Evolutionary conservation across 371 early-diverging fungal genomes (phyloP).

Genomic region (Basidiobolus meristosporus): DNA sequence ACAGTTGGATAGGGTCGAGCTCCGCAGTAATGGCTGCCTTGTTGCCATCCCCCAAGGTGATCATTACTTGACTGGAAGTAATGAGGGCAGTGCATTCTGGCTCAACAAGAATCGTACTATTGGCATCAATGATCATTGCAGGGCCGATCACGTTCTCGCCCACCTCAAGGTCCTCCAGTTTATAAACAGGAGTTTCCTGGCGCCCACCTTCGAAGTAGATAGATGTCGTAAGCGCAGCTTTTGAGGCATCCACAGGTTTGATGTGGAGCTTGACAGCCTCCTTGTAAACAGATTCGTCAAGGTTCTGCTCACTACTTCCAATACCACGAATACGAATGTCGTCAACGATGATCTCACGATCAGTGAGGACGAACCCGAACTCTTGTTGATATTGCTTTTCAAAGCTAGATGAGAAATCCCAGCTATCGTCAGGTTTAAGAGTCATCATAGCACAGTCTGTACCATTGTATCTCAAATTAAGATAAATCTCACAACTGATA

Average conservation of each 20-base stretch:
- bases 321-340: slow-evolving; percentile 83
- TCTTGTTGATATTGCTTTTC: slow-evolving; percentile 55
- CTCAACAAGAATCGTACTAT: slow-evolving; percentile 74
- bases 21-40: slow-evolving; percentile 17
- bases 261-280: slow-evolving; percentile 17
- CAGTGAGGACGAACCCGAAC: slow-evolving; percentile 78
- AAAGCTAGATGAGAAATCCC: slow-evolving; percentile 45
- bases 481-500: slow-evolving; percentile 40
- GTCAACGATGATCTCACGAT: slow-evolving; percentile 69
- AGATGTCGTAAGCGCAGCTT: slow-evolving; percentile 14
- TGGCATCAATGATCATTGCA: slow-evolving; percentile 71
- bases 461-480: slow-evolving; percentile 84
- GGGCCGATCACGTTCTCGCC: slow-evolving; percentile 68
- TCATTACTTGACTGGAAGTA: slow-evolving; percentile 1
- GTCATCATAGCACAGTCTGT: slow-evolving; percentile 93
- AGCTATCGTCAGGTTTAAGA: slow-evolving; percentile 29
- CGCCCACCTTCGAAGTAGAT: slow-evolving; percentile 73
- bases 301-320: slow-evolving; percentile 26
- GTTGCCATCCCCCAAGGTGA: too few relatives aligned
- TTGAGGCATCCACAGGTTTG: slow-evolving; percentile 4
- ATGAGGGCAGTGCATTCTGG: slow-evolving; percentile 55
- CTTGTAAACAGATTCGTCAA: slow-evolving; percentile 11
- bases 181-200: slow-evolving; percentile 50
- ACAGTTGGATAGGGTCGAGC: slow-evolving; percentile 68
- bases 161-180: slow-evolving; percentile 28